These are phyloP conservation scores for Setomelanomma holmii DNA, from an alignment of 2,329 filamentous ascomycete genomes.

Conservation along the genomic window DNA sequence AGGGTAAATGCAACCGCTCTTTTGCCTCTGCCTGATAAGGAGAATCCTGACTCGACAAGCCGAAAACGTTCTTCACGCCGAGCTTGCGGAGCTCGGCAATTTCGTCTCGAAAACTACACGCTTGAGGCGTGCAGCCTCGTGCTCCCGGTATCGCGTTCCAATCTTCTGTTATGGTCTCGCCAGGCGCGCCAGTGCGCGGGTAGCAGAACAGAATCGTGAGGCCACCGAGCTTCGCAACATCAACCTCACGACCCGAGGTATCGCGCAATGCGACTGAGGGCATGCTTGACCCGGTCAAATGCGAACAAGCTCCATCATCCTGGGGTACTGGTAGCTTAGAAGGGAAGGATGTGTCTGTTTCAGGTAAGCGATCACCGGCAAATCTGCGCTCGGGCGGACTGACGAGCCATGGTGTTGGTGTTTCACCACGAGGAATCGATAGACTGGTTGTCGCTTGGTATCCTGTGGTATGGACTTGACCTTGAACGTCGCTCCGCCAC, in stretches of 20 bases:
- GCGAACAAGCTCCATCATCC: constrained; percentile 52
- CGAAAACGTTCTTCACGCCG: constrained; percentile 44
- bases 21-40: constrained; percentile 50
- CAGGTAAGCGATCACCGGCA: constrained; percentile 16
- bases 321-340: constrained; percentile 46
- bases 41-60: constrained; percentile 51
- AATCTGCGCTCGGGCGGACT: constrained; percentile 11
- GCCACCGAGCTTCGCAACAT: constrained; percentile 45
- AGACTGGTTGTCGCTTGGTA: background rate
- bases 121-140: constrained; percentile 53
- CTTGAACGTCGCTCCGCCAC: too few species aligned
- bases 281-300: constrained; percentile 35
- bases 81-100: constrained; percentile 20
- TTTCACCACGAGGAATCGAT: background rate
- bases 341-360: constrained; percentile 38
- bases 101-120: constrained; percentile 53
- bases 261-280: constrained; percentile 44
- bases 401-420: constrained; percentile 23
- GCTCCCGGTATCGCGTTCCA: constrained; percentile 55
- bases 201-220: constrained; percentile 54
- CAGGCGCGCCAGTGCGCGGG: constrained; percentile 49
- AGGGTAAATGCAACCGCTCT: constrained; percentile 49
- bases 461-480: background rate
- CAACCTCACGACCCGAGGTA: constrained; percentile 35
- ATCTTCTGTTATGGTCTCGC: constrained; percentile 49